These are phyloP conservation scores for Candida tetrigidarum DNA, from an alignment of 1,139 yeast genomes.

Conservation along the genomic window DNA sequence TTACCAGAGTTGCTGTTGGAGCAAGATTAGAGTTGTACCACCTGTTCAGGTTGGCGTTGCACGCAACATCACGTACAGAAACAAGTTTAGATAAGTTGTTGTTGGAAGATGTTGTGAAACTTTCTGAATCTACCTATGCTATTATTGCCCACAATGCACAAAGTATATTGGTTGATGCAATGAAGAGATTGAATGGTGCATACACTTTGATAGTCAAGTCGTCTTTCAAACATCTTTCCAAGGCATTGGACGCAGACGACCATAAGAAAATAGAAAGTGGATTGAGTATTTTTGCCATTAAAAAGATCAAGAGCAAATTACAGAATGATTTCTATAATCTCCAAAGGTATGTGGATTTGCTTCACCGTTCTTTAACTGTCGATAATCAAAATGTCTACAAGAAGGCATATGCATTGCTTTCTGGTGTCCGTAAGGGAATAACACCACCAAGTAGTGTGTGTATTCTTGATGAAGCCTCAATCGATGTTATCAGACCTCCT, in stretches of 20 bases:
- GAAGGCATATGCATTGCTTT: slow-evolving; percentile 54
- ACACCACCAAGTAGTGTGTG: slow-evolving; percentile 66
- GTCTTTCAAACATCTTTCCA: slow-evolving; percentile 53
- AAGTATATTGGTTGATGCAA: slow-evolving; percentile 65
- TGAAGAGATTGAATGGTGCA: slow-evolving; percentile 76
- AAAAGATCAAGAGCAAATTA: slow-evolving; percentile 56
- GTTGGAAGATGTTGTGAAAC: slow-evolving; percentile 67
- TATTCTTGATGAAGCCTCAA: slow-evolving; percentile 47
- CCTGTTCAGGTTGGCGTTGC: slow-evolving; percentile 72
- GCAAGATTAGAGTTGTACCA: slow-evolving; percentile 81
- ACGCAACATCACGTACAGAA: slow-evolving; percentile 75
- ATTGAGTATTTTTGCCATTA: slow-evolving; percentile 56
- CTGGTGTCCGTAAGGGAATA: slow-evolving; percentile 48
- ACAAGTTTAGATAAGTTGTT: slow-evolving; percentile 67
- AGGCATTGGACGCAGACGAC: slow-evolving; percentile 58
- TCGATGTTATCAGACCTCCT: slow-evolving; percentile 65
- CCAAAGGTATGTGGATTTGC: slow-evolving; percentile 46
- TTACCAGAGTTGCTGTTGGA: slow-evolving; percentile 78
- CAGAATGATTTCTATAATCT: slow-evolving; percentile 62
- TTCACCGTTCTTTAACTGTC: slow-evolving; percentile 60
- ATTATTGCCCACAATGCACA: slow-evolving; percentile 77
- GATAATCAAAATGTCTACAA: slow-evolving; percentile 60
- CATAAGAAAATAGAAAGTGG: slow-evolving; percentile 70
- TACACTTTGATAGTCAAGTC: slow-evolving; percentile 54
- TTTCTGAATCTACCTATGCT: slow-evolving; percentile 74